A percentile compares a stretch with the other conserved stretches of the same genome.
These are phyloP conservation scores for Herpomyces periplanetae DNA, from an alignment of 2,329 filamentous ascomycete species.

Conservation along the genomic window DNA sequence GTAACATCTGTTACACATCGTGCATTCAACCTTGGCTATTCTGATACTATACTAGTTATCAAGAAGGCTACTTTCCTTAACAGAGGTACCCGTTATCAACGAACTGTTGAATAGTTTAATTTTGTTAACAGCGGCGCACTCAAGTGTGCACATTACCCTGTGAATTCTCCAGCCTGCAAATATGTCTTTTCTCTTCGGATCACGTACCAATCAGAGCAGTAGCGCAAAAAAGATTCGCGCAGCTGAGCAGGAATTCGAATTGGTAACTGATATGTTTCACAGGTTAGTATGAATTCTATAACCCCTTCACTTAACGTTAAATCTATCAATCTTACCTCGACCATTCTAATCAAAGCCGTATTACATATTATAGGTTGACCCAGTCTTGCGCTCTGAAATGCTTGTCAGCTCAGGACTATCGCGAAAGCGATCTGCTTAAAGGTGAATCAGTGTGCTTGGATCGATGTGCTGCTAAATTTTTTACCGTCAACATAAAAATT, in stretches of 20 bases:
- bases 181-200: conserved; percentile 35
- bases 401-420: conserved; percentile 60
- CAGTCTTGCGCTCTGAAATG: conserved; percentile 78
- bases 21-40: too few species aligned
- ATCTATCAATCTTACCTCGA: neutral
- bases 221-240: conserved; percentile 90
- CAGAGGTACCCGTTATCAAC: too few species aligned
- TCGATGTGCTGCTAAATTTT: conserved; percentile 88
- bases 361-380: conserved; percentile 18
- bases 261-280: conserved; percentile 91
- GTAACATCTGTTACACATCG: too few species aligned
- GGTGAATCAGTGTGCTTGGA: conserved; percentile 94
- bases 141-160: too few species aligned
- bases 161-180: too few species aligned
- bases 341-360: conserved; percentile 1
- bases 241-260: conserved; percentile 86
- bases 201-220: conserved; percentile 34
- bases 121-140: too few species aligned
- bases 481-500: conserved; percentile 91
- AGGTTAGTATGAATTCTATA: conserved; percentile 15
- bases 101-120: too few species aligned
- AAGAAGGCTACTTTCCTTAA: too few species aligned
- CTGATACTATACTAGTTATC: too few species aligned
- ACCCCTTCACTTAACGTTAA: neutral
- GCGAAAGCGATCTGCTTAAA: conserved; percentile 88